A percentile compares a stretch with the other conserved stretches of the same genome.
Evolutionary conservation across 768 basidiomycete species (phyloP).

Genomic region (Mycena kentingensis): DNA sequence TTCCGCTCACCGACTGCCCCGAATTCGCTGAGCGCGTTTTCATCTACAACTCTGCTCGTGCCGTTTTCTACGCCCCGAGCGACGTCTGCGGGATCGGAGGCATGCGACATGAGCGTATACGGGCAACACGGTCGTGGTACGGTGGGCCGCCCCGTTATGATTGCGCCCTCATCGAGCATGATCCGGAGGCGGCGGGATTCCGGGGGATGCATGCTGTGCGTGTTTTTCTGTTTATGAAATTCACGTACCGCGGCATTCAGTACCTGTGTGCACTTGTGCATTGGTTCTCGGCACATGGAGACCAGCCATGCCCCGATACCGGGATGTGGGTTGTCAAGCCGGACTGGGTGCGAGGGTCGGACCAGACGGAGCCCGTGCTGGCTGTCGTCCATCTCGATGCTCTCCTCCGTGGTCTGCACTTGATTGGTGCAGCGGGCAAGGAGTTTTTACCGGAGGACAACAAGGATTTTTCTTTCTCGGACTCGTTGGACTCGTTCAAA

Average conservation of each 20-base stretch:
- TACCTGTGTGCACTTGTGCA: slow-evolving; percentile 33
- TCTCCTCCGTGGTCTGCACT: slow-evolving; percentile 13
- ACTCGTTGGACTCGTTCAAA: slow-evolving; percentile 24
- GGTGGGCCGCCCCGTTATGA: slow-evolving; percentile 23
- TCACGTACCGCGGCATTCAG: slow-evolving; percentile 14
- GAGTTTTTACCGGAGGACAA: slow-evolving; percentile 5
- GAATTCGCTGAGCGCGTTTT: slow-evolving; percentile 5
- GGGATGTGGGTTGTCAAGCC: slow-evolving; percentile 32
- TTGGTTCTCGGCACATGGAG: slow-evolving; percentile 31
- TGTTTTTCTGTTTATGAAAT: slow-evolving; percentile 28
- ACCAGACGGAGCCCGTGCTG: neutral
- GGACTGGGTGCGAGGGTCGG: slow-evolving; percentile 4
- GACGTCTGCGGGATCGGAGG: slow-evolving; percentile 30
- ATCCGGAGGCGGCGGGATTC: slow-evolving; percentile 16
- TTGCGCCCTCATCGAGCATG: slow-evolving; percentile 25
- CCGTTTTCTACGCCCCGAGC: slow-evolving; percentile 31
- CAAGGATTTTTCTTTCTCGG: slow-evolving; percentile 4
- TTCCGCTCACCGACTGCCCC: slow-evolving; percentile 2
- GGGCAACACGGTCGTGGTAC: slow-evolving; percentile 26
- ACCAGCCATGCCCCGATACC: slow-evolving; percentile 25
- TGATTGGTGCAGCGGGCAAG: slow-evolving; percentile 16
- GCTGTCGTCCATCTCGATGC: slow-evolving; percentile 19
- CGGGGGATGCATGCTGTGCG: slow-evolving; percentile 27
- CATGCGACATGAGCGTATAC: slow-evolving; percentile 31
- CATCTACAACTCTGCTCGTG: slow-evolving; percentile 21